These are phyloP conservation scores for Tolypocladium tropicale DNA, from an alignment of 2,329 filamentous ascomycete genomes.

Conservation along the genomic window DNA sequence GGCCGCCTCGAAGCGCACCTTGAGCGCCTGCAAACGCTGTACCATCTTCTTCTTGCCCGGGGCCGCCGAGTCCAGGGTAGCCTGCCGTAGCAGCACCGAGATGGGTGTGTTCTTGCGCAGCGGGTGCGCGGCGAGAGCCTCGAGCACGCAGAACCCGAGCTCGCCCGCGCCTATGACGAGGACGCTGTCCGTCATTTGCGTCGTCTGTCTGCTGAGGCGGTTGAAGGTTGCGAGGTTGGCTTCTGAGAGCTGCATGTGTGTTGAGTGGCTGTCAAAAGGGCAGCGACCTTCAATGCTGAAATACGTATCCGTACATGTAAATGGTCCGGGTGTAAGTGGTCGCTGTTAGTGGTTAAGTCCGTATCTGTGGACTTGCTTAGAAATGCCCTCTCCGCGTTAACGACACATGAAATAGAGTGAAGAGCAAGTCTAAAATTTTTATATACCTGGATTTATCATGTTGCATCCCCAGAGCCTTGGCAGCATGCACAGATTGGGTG, in stretches of 20 bases:
- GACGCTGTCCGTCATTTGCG: slow-evolving; percentile 22
- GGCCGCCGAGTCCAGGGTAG: slow-evolving; percentile 29
- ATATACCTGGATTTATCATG: not conserved
- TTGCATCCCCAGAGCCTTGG: not conserved
- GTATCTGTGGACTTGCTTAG: too few species aligned
- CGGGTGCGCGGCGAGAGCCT: slow-evolving; percentile 37
- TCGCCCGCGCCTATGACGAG: slow-evolving; percentile 59
- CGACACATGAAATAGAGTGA: too few species aligned
- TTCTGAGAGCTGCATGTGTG: slow-evolving; percentile 3
- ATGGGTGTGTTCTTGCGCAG: slow-evolving; percentile 26
- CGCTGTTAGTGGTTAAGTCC: not conserved
- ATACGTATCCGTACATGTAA: too few species aligned
- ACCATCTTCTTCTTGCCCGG: slow-evolving; percentile 24
- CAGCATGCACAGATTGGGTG: not conserved
- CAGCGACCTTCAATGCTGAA: too few species aligned
- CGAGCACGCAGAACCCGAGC: slow-evolving; percentile 47
- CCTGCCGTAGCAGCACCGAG: slow-evolving; percentile 42
- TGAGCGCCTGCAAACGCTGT: slow-evolving; percentile 22
- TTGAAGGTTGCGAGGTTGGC: slow-evolving; percentile 6
- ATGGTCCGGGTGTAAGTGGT: too few species aligned
- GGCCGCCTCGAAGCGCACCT: slow-evolving; percentile 30
- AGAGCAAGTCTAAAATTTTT: not conserved
- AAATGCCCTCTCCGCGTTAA: not conserved
- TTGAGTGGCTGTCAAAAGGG: too few species aligned
- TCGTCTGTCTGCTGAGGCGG: slow-evolving; percentile 1